These are phyloP conservation scores for Pseudocohnilembus persalinus DNA, from an alignment of 169 alveolate genomes.

Conservation along the genomic window DNA sequence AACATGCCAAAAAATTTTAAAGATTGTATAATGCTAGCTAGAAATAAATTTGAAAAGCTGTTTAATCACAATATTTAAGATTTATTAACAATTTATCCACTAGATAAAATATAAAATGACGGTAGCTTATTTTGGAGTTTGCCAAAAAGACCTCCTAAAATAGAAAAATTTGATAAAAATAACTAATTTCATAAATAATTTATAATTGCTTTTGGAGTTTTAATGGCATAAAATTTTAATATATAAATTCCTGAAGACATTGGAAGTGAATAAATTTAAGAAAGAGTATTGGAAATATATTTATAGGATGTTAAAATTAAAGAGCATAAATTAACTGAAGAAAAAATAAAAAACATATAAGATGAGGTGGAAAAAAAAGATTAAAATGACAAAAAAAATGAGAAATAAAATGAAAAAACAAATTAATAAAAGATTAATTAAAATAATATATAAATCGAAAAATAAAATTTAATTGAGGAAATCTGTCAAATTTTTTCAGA, in stretches of 20 bases:
- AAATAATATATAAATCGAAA: too few species aligned
- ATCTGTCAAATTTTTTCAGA: too few species aligned
- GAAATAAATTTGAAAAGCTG: conserved; percentile 67
- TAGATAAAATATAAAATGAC: conserved; percentile 70
- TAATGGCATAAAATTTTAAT: conserved; percentile 59
- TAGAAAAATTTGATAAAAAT: conserved; percentile 50
- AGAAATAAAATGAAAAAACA: too few species aligned
- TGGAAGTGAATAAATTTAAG: conserved; percentile 33
- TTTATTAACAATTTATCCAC: conserved; percentile 74
- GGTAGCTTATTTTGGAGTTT: conserved; percentile 83
- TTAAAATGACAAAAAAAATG: conserved; percentile 7
- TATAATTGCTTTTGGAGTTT: conserved; percentile 62
- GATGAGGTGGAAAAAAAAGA: conserved; percentile 30
- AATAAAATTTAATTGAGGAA: too few species aligned
- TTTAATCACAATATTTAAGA: conserved; percentile 61
- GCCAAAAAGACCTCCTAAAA: conserved; percentile 83
- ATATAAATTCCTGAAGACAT: conserved; percentile 59
- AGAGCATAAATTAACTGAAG: conserved; percentile 57
- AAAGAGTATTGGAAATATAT: conserved; percentile 35
- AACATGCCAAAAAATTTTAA: conserved; percentile 66
- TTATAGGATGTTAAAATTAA: conserved; percentile 18
- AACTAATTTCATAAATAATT: conserved; percentile 54
- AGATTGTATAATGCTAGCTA: conserved; percentile 66
- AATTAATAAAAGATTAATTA: too few species aligned
- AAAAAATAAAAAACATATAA: conserved; percentile 64